These are phyloP conservation scores for Coniophora puteana DNA, from an alignment of 1,284 basidiomycete species.

Conservation along the genomic window DNA sequence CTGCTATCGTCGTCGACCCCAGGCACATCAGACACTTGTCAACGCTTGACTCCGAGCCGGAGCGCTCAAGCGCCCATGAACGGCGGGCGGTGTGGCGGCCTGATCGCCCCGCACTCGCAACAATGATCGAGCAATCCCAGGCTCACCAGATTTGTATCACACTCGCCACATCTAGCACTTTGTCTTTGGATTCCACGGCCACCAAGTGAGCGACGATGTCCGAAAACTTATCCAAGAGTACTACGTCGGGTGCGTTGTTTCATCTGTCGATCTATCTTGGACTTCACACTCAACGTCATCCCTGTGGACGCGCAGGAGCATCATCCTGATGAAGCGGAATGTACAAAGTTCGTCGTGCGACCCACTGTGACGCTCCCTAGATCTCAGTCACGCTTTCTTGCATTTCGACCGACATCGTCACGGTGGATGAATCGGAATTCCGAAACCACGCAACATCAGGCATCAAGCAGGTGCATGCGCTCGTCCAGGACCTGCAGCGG, in stretches of 20 bases:
- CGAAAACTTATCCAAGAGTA: constrained; percentile 57
- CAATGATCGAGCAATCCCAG: no score
- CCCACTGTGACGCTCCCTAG: neutral
- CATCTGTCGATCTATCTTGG: neutral
- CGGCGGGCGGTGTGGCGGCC: no score
- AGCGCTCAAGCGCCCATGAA: no score
- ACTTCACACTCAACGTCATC: constrained; percentile 2
- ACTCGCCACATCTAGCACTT: no score
- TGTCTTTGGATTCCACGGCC: constrained; percentile 64
- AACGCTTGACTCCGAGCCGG: no score
- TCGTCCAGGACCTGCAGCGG: constrained; percentile 47
- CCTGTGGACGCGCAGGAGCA: constrained; percentile 33
- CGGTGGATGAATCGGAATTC: no score
- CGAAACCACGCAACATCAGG: no score
- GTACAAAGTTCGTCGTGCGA: constrained; percentile 39
- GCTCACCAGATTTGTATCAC: no score
- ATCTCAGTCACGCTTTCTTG: constrained; percentile 1
- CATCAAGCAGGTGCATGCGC: constrained; percentile 42
- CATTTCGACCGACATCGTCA: no score
- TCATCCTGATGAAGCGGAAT: constrained; percentile 70
- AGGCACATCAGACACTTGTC: neutral
- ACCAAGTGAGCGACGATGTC: constrained; percentile 48
- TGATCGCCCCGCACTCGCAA: no score
- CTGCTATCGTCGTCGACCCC: neutral
- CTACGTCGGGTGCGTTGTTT: constrained; percentile 45